Base-by-base conservation (phyloP, 2,329 filamentous ascomycete species). In the Clonostachys rosea region DNA sequence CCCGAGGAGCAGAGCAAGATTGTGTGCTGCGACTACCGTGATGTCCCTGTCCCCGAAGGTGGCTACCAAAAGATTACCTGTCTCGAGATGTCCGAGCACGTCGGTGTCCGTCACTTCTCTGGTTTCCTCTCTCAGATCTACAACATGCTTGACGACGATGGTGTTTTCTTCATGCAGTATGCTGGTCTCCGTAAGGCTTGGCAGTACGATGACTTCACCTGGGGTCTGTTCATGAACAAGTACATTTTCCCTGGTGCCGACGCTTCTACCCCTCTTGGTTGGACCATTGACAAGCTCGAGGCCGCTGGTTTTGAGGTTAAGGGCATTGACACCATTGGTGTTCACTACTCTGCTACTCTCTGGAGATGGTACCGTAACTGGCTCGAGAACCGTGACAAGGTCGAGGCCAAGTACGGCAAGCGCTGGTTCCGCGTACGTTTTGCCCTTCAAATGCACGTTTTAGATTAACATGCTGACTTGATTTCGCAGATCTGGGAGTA, bases 181-280 rank as follows among this genome's bases (percentile, higher is more conserved):
- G 91, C 92, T 59, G 94, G 94, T 72, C 81, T 99, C 52, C 87
- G 94, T 59, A 95, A 95, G 76, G 76, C 80, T 54, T 97, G 94
- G 94, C 94, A 97, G 70, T 97, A 96, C 64, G 91, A 97, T 77
- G 92, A 97, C 72, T 81, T 96, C 45, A 88, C 92, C 68, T 97
- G 94, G 94, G 94, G 94, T 66, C 80, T 97, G 42, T 97, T 96
- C 81, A 95, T 97, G 91, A 97, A 97, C 85, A 96, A 96, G 76
- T 96, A 97, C 71, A 79, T 97, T 67, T 97, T 97, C 81, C 94
- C 91, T 34, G 94, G 94, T 65, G 94, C 94, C 45, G 94, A 97
- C 65, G 94, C 94, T 45, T 95, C 89, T 40, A 95, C 91, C 49
- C 94, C 94, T 45, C 83, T 99, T 43, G 90, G 89, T 57, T 94